Evolutionary conservation across 2,329 filamentous ascomycete genomes (phyloP).

Genomic region (Pyricularia pennisetigena): DNA sequence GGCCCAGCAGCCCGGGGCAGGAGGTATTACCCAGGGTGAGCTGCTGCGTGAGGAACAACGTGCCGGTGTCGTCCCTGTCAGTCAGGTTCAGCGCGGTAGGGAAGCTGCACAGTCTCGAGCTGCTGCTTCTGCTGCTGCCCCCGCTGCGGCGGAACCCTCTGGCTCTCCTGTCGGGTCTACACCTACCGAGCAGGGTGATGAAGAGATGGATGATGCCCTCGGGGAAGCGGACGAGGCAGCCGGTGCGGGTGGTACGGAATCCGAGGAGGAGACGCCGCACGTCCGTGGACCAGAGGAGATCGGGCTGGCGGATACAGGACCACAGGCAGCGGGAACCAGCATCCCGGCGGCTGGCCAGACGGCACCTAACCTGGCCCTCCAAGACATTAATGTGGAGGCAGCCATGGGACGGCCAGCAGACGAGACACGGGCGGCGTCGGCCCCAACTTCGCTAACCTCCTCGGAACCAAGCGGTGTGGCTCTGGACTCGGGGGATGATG

Average conservation of each 20-base stretch:
- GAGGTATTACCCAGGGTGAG: slow-evolving; percentile 72
- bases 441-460: slow-evolving; percentile 6
- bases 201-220: not conserved
- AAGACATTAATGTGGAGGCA: slow-evolving; percentile 49
- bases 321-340: slow-evolving; percentile 42
- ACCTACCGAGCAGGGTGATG: slow-evolving; percentile 4
- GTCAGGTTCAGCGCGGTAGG: slow-evolving; percentile 37
- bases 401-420: slow-evolving; percentile 45
- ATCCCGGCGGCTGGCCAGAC: slow-evolving; percentile 24
- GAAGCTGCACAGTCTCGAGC: not conserved
- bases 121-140: slow-evolving; percentile 14
- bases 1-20: slow-evolving; percentile 12
- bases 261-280: slow-evolving; percentile 56
- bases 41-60: slow-evolving; percentile 79
- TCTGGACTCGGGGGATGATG: not conserved
- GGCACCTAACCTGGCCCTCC: slow-evolving; percentile 32
- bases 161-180: not conserved
- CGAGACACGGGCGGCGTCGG: slow-evolving; percentile 10
- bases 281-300: slow-evolving; percentile 78
- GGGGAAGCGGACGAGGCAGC: slow-evolving; percentile 11
- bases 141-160: slow-evolving; percentile 15
- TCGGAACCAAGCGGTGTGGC: not conserved
- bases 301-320: slow-evolving; percentile 77
- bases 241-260: slow-evolving; percentile 19
- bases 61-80: slow-evolving; percentile 65